Percentiles rank a stretch among this genome's conserved stretches.
Evolutionary conservation across 306 rosid genomes (phyloP).

Genomic region (Hippophae tibetana): DNA sequence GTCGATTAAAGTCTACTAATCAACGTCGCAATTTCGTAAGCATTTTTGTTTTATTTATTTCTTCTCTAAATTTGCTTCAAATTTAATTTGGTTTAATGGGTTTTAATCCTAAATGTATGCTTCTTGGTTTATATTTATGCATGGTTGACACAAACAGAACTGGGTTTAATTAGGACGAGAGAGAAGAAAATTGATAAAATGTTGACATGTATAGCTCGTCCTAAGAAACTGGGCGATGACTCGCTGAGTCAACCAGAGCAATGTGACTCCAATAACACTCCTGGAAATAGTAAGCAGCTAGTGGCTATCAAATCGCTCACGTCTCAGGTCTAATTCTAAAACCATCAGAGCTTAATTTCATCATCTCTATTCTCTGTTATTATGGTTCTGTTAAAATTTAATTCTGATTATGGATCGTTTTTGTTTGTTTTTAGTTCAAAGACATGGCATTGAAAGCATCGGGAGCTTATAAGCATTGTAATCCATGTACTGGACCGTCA

Average conservation of each 20-base stretch:
- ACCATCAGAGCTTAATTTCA: constrained; percentile 48
- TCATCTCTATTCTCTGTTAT: not conserved
- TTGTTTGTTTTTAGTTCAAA: constrained; percentile 56
- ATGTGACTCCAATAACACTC: constrained; percentile 51
- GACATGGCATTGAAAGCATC: constrained; percentile 96
- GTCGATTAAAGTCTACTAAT: no score
- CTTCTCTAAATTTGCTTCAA: no score
- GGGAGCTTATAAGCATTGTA: constrained; percentile 85
- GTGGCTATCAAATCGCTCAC: no score
- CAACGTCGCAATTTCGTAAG: no score
- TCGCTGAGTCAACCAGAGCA: constrained; percentile 60
- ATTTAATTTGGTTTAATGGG: no score
- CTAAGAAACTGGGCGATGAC: constrained; percentile 81
- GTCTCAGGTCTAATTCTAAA: no score
- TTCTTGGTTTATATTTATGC: no score
- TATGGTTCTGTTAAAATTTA: no score
- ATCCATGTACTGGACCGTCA: constrained; percentile 79
- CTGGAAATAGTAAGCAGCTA: constrained; percentile 73
- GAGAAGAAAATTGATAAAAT: constrained; percentile 19
- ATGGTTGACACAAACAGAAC: no score
- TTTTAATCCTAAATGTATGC: no score
- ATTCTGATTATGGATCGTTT: not conserved
- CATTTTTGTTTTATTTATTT: no score
- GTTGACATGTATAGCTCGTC: constrained; percentile 94
- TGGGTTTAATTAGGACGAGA: no score